Base-by-base conservation (phyloP, 768 basidiomycete species). In the Gloeopeniophorella convolvens region DNA sequence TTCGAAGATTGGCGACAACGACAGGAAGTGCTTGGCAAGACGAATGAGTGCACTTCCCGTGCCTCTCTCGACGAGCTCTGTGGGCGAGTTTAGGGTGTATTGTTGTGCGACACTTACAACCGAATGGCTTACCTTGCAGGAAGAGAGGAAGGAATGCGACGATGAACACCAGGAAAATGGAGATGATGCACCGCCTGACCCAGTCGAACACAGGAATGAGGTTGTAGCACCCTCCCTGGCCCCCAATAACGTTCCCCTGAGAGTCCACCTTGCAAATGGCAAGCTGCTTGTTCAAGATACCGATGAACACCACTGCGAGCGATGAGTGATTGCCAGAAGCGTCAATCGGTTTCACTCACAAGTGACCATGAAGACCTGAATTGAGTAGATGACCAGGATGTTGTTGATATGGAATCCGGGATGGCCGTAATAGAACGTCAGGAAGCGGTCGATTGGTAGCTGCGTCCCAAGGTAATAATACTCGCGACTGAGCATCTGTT, bases 401-500 rank as follows among this genome's bases (percentile, higher is more conserved):
- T 99, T 98, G 78, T 99, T 99, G 75, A 99, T 82, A 66, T 99
- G 96, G 85, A 99, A 99, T 62, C 91, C 96, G 48, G 96, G 95
- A 70, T 99, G 96, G 47, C 89, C 95, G 62, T 98, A 99, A 73
- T 99, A 99, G 77, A 98, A 99, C 18, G 95, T 98, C 61, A 99
- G 75, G 83, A 99, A 99, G 21, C 96, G 88, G 66, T 99, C 96
- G 62, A 99, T 82, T 28, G 96, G 96, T 48, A 99, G 75, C 66
- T 99, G 96, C 8, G 96, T 99, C 44, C 96, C 96, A 40, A 99
- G 76, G 66, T 98, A 99, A 68, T 98, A 99, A 67, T 99, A 99
- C 70, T 99, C 96, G 59, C 96, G 83, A 70, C 93, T 97, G 60
- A 99, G 84, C 93, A 98, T 95, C 65, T 99, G 96, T 68, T 99